These are phyloP conservation scores for Aspergillus pseudotamarii DNA, from an alignment of 2,329 filamentous ascomycete genomes.

Conservation along the genomic window DNA sequence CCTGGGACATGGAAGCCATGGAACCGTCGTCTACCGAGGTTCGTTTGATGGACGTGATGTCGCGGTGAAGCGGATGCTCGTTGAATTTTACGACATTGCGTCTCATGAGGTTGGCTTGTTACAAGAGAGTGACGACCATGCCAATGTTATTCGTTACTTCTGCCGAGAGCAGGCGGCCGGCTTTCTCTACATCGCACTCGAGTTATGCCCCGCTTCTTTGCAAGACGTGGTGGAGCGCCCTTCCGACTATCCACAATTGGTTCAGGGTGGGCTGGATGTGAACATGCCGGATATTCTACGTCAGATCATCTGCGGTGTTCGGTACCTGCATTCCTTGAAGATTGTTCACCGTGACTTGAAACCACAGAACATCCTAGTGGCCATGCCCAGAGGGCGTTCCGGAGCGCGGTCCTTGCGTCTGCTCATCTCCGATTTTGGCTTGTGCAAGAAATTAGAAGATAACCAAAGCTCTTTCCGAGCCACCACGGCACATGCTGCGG, in stretches of 20 bases:
- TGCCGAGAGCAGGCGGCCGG: conserved; percentile 85
- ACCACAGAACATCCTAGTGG: conserved; percentile 93
- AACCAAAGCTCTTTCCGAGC: conserved; percentile 93
- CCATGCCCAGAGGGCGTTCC: conserved; percentile 57
- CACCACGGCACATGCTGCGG: conserved; percentile 88
- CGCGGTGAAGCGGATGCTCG: conserved; percentile 94
- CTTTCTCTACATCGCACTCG: conserved; percentile 94
- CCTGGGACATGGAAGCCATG: conserved; percentile 81
- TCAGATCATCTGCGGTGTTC: conserved; percentile 86
- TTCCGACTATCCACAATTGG: conserved; percentile 66
- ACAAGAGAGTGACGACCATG: conserved; percentile 91
- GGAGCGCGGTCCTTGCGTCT: conserved; percentile 71
- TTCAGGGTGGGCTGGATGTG: conserved; percentile 63
- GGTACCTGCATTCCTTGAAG: conserved; percentile 84
- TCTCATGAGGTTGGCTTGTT: conserved; percentile 90
- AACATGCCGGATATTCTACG: conserved; percentile 73
- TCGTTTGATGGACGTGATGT: conserved; percentile 91
- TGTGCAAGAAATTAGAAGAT: conserved; percentile 95
- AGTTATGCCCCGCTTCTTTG: conserved; percentile 89
- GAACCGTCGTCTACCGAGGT: conserved; percentile 95
- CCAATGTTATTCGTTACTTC: conserved; percentile 95
- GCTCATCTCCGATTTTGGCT: conserved; percentile 94
- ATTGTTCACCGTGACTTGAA: conserved; percentile 98
- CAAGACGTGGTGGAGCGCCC: conserved; percentile 87
- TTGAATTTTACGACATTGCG: conserved; percentile 93